Evolutionary conservation across 371 early-diverging fungal species (phyloP), one percentile per base, ranked within the genome.

Genomic region (Paraphysoderma sedebokerense): DNA sequence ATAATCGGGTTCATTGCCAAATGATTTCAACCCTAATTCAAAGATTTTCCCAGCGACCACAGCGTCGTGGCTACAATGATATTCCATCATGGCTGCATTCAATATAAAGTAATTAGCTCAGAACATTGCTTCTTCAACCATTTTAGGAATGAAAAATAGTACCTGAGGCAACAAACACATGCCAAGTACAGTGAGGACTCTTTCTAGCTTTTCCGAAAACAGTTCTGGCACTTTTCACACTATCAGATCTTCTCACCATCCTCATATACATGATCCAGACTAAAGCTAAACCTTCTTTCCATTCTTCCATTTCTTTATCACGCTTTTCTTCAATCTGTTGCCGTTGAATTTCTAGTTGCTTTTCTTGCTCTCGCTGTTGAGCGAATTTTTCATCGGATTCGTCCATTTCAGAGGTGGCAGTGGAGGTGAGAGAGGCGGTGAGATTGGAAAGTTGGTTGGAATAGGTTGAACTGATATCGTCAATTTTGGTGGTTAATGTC

Each of bases 191-290:
- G 39, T 81, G 60, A 4, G 64, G 62, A 11, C 81, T 74, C 44
- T 81, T 82, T 38, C 91, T 70, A 0, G 92, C 87, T 54, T 76
- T 67, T 9, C 74, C 74, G 62, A 93, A 89, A 15, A 91, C 60
- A 28, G 70, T 67, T 13, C 90, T 70, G 9, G 83, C 89, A 13
- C 72, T 76, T 55, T 77, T 77, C 51, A 76, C 77, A 50, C 77
- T 77, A 61, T 91, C 85, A 1, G 79, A 63, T 24, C 96, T 69
- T 56, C 91, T 66, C 5, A 77, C 72, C 50, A 79, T 77, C 22
- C 85, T 69, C 85, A 92, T 84, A 48, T 87, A 87, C 52, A 74
- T 74, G 49, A 92, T 81, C 86, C 88, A 91, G 11, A 78, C 77
- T 28, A 87, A 50, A 5, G 80, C 70, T 40, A 76, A 69, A 1